These are phyloP conservation scores for Chenopodium berlandieri DNA, from an alignment of 148 eudicot species.

Conservation along the genomic window DNA sequence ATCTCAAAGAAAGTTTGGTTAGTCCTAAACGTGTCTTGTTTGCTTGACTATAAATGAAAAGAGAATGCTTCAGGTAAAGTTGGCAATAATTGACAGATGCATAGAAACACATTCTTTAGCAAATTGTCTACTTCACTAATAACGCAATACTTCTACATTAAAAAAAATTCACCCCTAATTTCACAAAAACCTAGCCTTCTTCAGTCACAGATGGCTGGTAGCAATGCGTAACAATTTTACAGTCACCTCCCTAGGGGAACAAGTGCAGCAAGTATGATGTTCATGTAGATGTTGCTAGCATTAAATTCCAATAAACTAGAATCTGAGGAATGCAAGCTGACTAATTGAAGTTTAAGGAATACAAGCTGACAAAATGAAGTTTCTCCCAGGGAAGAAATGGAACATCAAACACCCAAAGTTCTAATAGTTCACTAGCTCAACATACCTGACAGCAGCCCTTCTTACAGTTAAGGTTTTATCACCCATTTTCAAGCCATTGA, in stretches of 20 bases:
- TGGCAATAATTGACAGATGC: neutral
- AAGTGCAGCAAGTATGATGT: neutral
- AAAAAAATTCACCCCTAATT: neutral
- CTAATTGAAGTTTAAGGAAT: neutral
- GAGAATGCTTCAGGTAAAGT: neutral
- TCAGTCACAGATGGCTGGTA: neutral
- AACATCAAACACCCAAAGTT: neutral
- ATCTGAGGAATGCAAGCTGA: neutral
- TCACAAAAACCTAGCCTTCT: neutral
- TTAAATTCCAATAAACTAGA: neutral
- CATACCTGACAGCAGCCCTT: conserved; percentile 81
- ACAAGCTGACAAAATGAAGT: neutral
- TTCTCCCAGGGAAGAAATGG: neutral
- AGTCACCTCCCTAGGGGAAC: neutral
- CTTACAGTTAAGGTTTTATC: conserved; percentile 92
- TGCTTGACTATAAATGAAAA: neutral
- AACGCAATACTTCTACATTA: neutral
- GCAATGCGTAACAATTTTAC: neutral
- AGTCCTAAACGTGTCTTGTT: neutral
- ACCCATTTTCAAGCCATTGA: conserved; percentile 95
- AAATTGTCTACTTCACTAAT: neutral
- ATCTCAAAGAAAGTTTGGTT: neutral
- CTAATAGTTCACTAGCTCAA: neutral
- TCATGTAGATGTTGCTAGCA: neutral
- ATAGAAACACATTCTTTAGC: neutral